Evolutionary conservation across 2,329 filamentous ascomycete species (phyloP).

Genomic region (Nemania sp.): DNA sequence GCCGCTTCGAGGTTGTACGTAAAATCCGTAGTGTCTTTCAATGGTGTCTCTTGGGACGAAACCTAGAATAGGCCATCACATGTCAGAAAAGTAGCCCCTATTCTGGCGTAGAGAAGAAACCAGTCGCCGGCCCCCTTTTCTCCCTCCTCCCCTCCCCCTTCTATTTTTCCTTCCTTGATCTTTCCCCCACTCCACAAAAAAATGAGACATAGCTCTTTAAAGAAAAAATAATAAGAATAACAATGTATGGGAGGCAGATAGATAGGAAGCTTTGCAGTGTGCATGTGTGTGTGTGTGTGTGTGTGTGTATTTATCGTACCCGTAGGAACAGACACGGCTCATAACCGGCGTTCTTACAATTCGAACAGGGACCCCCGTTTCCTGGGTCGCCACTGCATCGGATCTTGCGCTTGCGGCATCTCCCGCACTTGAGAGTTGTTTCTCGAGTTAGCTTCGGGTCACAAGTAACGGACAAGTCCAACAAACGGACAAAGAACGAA

Average conservation of each 20-base stretch:
- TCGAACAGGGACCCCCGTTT: conserved; percentile 76
- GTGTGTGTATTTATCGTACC: conserved; percentile 51
- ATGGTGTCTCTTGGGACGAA: conserved; percentile 44
- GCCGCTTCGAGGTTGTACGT: conserved; percentile 45
- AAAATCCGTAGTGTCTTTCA: conserved; percentile 42
- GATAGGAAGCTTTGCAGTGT: neutral
- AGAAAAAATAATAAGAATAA: no score
- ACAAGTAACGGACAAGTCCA: conserved; percentile 5
- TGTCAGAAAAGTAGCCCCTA: no score
- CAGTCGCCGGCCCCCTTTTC: no score
- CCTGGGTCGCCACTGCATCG: conserved; percentile 86
- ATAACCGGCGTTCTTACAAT: conserved; percentile 76
- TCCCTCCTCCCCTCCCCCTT: no score
- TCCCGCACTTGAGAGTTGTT: conserved; percentile 67
- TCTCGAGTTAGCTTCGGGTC: conserved; percentile 24
- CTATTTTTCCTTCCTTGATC: no score
- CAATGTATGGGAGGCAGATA: conserved; percentile 20
- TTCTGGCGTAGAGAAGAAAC: no score
- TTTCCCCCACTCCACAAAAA: no score
- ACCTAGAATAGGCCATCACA: conserved; percentile 36
- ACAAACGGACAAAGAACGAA: neutral
- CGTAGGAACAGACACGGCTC: conserved; percentile 79
- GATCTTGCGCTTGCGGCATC: conserved; percentile 93
- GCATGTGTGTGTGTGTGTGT: no score
- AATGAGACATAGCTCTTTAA: no score